Conservation (phyloP, 1,139 yeast species). For the Candida buenavistaensis region DNA sequence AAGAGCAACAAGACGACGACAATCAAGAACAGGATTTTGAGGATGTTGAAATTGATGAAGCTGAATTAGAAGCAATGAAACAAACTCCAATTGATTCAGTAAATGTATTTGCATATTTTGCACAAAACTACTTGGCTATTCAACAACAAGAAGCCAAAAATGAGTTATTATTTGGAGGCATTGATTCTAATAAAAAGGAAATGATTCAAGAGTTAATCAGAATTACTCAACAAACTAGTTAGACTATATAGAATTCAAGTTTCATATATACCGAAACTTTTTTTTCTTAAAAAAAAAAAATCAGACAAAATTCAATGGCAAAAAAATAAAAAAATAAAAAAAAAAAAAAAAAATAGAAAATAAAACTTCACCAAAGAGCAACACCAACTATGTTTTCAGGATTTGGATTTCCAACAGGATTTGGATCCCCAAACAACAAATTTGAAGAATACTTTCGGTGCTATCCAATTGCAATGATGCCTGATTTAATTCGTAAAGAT, state of each 20-base stretch:
- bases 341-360: too few species aligned
- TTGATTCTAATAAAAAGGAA: conserved; percentile 36
- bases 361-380: too few species aligned
- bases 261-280: background rate
- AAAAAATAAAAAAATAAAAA: too few species aligned
- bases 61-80: conserved; percentile 54
- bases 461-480: conserved; percentile 91
- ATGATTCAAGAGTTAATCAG: conserved; percentile 33
- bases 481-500: conserved; percentile 72
- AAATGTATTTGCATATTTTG: conserved; percentile 49
- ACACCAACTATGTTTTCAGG: conserved; percentile 41
- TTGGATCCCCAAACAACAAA: conserved; percentile 28
- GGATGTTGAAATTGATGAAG: conserved; percentile 51
- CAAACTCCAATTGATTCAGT: conserved; percentile 52
- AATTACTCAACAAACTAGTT: conserved; percentile 16
- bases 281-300: too few species aligned
- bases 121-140: conserved; percentile 25
- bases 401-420: conserved; percentile 27
- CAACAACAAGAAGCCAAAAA: conserved; percentile 38
- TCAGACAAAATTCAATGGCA: too few species aligned
- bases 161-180: conserved; percentile 38
- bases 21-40: conserved; percentile 34
- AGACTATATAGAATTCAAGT: background rate
- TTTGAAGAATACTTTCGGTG: conserved; percentile 87
- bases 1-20: conserved; percentile 27